A percentile compares a stretch with the other conserved stretches of the same genome.
Evolutionary conservation across 345 rosid genomes (phyloP).

Genomic region (Lepidium sativum): DNA sequence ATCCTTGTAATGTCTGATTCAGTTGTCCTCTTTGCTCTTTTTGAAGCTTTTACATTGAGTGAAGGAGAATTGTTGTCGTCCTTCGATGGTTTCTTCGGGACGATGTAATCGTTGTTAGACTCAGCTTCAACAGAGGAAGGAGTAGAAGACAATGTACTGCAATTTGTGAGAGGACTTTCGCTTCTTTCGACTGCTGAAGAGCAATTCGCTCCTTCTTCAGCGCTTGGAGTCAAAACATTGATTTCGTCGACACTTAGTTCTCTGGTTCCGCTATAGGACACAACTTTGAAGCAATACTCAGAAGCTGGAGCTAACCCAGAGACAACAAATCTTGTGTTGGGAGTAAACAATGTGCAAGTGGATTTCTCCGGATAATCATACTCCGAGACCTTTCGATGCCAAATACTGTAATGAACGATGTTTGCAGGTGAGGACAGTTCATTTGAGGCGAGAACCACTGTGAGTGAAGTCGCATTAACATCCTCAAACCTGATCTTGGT

Average conservation of each 20-base stretch:
- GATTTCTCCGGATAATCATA: conserved; percentile 51
- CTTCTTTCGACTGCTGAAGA: conserved; percentile 52
- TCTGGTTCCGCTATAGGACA: conserved; percentile 39
- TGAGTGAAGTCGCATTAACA: conserved; percentile 49
- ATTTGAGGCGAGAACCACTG: conserved; percentile 46
- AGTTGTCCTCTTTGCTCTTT: neutral
- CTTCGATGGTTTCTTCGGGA: neutral
- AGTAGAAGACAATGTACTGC: conserved; percentile 65
- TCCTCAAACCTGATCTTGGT: conserved; percentile 58
- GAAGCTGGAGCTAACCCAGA: conserved; percentile 58
- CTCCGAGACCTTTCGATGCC: conserved; percentile 67
- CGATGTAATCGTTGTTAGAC: conserved; percentile 42
- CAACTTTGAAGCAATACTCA: conserved; percentile 59
- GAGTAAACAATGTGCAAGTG: conserved; percentile 55
- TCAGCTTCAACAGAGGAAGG: conserved; percentile 95
- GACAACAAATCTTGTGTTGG: conserved; percentile 53
- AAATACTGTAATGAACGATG: conserved; percentile 47
- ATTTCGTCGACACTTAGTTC: conserved; percentile 49
- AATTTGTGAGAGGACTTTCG: conserved; percentile 85
- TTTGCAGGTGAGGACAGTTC: conserved; percentile 29
- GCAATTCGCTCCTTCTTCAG: conserved; percentile 37
- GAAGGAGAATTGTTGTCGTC: neutral
- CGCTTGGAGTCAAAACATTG: conserved; percentile 30
- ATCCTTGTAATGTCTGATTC: conserved; percentile 9
- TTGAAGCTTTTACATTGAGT: neutral